These are phyloP conservation scores for Fusarium piperis DNA, from an alignment of 2,329 filamentous ascomycete genomes.

Conservation along the genomic window DNA sequence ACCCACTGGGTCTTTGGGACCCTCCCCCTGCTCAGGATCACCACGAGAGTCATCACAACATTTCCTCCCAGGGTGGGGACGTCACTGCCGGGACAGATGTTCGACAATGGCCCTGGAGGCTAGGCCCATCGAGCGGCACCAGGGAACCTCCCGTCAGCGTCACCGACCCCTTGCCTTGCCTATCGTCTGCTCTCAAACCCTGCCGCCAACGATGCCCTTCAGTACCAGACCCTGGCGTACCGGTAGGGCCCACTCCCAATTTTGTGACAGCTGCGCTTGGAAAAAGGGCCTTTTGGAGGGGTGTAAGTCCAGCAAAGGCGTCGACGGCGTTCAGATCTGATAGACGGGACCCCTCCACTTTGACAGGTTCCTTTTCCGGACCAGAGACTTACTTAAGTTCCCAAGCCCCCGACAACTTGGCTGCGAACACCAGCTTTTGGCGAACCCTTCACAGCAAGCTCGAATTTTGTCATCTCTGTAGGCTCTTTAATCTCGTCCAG, in stretches of 20 bases:
- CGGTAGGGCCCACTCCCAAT: conserved; percentile 35
- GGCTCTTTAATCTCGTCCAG: conserved; percentile 25
- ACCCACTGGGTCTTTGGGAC: conserved; percentile 3
- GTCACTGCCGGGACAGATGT: conserved; percentile 40
- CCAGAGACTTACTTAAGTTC: conserved; percentile 45
- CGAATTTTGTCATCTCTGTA: conserved; percentile 19
- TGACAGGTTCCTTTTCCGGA: conserved; percentile 42
- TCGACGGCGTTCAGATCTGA: conserved; percentile 43
- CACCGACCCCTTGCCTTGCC: conserved; percentile 31
- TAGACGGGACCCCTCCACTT: conserved; percentile 42
- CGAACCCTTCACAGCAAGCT: conserved; percentile 28
- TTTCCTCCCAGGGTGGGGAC: conserved; percentile 31
- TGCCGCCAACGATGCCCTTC: conserved; percentile 34
- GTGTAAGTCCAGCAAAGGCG: conserved; percentile 34
- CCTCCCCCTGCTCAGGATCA: conserved; percentile 39
- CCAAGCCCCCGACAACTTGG: conserved; percentile 39
- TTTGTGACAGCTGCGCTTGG: conserved; percentile 43
- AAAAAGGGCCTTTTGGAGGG: conserved; percentile 33
- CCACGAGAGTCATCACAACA: conserved; percentile 34
- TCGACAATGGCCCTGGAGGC: conserved; percentile 28
- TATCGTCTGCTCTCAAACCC: conserved; percentile 30
- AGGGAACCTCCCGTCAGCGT: conserved; percentile 39
- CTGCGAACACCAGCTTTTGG: conserved; percentile 29
- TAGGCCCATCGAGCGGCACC: conserved; percentile 35
- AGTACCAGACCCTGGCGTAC: conserved; percentile 40